These are phyloP conservation scores for Cutaneotrichosporon curvatum DNA, from an alignment of 1,284 basidiomycete species.

Conservation along the genomic window DNA sequence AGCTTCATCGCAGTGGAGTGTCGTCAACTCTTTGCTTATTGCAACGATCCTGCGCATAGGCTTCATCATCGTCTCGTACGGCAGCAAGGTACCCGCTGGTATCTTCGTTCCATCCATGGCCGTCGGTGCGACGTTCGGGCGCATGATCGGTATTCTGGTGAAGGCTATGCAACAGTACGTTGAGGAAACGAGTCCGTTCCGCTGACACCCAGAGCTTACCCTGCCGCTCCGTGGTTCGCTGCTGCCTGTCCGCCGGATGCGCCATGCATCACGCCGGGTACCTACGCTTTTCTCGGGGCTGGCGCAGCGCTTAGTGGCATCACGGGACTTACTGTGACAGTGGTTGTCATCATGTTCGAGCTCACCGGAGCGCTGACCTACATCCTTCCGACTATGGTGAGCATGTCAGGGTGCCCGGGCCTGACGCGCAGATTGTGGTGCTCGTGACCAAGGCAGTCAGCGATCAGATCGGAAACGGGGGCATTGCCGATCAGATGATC, in stretches of 20 bases:
- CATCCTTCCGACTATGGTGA: conserved; percentile 94
- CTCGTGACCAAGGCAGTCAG: conserved; percentile 95
- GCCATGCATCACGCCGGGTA: conserved; percentile 97
- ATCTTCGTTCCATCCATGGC: conserved; percentile 99
- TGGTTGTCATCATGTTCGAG: conserved; percentile 99
- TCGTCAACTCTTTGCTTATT: conserved; percentile 84
- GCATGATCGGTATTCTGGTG: conserved; percentile 91
- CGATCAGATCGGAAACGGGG: conserved; percentile 86
- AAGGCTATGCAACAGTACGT: conserved; percentile 80
- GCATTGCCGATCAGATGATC: conserved; percentile 96
- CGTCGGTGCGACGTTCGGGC: conserved; percentile 87
- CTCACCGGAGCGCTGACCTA: conserved; percentile 97
- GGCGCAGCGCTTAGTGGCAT: conserved; percentile 92
- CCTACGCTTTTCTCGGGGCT: conserved; percentile 90
- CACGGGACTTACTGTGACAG: conserved; percentile 93
- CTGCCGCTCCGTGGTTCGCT: conserved; percentile 75
- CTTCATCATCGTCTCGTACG: conserved; percentile 88
- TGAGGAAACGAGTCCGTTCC: background rate
- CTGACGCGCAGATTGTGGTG: conserved; percentile 95
- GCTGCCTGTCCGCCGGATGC: conserved; percentile 76
- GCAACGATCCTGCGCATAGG: conserved; percentile 82
- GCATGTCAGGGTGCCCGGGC: conserved; percentile 60
- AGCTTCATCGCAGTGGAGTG: conserved; percentile 83
- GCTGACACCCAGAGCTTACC: conserved; percentile 59
- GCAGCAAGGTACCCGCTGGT: conserved; percentile 92